Evolutionary conservation across 306 rosid genomes (phyloP).

Genomic region (Morella rubra): DNA sequence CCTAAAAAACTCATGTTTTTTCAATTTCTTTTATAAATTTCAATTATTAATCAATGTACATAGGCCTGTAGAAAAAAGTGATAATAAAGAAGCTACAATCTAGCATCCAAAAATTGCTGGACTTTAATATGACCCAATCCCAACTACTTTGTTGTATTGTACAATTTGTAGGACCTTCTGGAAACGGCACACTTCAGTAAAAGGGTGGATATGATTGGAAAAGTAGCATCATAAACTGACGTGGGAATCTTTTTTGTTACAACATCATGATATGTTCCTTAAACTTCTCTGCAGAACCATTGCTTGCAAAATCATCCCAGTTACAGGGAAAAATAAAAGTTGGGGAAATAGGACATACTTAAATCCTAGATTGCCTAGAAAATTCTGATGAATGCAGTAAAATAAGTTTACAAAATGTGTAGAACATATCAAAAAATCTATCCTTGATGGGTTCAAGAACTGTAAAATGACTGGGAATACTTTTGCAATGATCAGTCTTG

Average conservation of each 20-base stretch:
- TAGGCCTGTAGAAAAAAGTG: too few species aligned
- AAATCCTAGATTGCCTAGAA: neutral
- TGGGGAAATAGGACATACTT: neutral
- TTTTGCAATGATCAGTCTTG: constrained; percentile 65
- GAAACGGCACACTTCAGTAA: neutral
- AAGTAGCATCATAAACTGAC: neutral
- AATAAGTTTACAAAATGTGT: neutral
- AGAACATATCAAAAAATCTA: neutral
- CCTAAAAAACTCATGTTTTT: too few species aligned
- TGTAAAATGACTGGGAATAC: constrained; percentile 29
- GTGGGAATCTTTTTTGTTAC: neutral
- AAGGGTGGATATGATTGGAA: neutral
- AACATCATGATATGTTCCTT: neutral
- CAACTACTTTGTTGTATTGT: neutral
- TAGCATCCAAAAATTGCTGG: too few species aligned
- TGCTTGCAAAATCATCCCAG: neutral
- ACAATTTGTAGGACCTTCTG: neutral
- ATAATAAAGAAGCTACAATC: too few species aligned
- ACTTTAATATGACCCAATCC: too few species aligned
- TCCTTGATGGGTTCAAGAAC: constrained; percentile 22
- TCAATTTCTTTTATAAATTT: too few species aligned
- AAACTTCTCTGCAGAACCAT: neutral
- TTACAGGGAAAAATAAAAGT: neutral
- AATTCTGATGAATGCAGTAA: neutral
- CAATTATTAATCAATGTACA: too few species aligned